Evolutionary conservation across 176 grass and related monocot species (phyloP).

Genomic region (Pharus latifolius): DNA sequence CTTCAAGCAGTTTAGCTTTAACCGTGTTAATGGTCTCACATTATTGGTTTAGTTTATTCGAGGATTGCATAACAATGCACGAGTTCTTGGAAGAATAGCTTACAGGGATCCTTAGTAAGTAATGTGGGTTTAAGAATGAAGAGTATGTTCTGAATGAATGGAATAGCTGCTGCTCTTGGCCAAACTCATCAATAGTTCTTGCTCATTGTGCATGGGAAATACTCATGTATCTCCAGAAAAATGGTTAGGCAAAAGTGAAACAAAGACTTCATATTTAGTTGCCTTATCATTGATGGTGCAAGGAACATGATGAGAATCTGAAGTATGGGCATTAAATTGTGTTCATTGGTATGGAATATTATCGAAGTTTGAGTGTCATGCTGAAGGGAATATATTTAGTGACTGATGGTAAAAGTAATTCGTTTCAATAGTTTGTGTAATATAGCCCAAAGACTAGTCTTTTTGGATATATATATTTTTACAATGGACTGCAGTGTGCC

Average conservation of each 20-base stretch:
- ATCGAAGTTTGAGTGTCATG: background rate
- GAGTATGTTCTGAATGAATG: too few relatives aligned
- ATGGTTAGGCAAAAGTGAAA: background rate
- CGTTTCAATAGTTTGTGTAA: background rate
- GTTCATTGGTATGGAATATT: background rate
- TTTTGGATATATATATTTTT: background rate
- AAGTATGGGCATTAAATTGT: background rate
- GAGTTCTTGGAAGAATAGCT: too few relatives aligned
- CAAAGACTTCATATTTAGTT: too few relatives aligned
- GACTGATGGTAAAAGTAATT: background rate
- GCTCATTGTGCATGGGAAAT: background rate
- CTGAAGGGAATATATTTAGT: background rate
- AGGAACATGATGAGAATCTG: background rate
- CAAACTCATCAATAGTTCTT: background rate
- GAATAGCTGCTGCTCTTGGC: background rate
- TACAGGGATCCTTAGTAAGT: too few relatives aligned
- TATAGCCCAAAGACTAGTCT: background rate
- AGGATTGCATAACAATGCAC: too few relatives aligned
- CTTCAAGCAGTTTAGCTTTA: too few relatives aligned
- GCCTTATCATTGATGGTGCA: background rate
- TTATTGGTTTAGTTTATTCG: too few relatives aligned
- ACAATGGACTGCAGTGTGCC: background rate
- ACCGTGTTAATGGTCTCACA: too few relatives aligned
- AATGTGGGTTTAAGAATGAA: too few relatives aligned
- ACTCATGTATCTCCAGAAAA: background rate